Evolutionary conservation across 306 rosid species (phyloP).

Genomic region (Prunus fruticosa): DNA sequence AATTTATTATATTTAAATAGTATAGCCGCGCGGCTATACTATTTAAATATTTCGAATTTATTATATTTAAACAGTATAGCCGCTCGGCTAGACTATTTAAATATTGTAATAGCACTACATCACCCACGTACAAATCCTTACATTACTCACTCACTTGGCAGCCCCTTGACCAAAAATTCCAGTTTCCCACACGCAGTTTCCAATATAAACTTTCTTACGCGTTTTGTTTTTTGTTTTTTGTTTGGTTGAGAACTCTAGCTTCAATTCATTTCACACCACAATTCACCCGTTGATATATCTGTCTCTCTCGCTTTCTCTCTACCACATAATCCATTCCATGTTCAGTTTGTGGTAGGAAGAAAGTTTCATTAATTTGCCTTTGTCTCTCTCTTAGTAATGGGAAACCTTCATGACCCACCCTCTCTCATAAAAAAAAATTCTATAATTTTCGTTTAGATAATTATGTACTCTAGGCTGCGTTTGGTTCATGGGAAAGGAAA

Average conservation of each 20-base stretch:
- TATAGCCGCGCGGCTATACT: no score
- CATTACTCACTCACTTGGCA: no score
- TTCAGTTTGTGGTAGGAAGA: neutral
- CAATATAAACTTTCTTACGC: neutral
- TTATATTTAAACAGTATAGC: no score
- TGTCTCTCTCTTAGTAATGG: neutral
- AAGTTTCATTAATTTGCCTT: neutral
- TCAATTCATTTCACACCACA: slow-evolving; percentile 7
- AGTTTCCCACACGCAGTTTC: neutral
- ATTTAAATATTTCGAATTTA: no score
- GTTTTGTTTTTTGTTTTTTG: neutral
- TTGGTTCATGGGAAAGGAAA: no score
- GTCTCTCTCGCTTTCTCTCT: neutral
- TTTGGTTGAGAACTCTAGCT: neutral
- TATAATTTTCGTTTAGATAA: no score
- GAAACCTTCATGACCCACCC: neutral
- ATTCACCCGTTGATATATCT: neutral
- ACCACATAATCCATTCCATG: neutral
- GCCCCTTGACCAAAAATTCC: neutral
- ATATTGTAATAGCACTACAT: no score
- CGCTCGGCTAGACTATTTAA: no score
- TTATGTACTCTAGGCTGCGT: no score
- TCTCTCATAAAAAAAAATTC: no score
- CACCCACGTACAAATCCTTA: no score
- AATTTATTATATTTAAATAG: no score